A percentile compares a stretch with the other conserved stretches of the same genome.
Evolutionary conservation across 2,329 filamentous ascomycete genomes (phyloP).

Genomic region (Hypomyces rosellus): DNA sequence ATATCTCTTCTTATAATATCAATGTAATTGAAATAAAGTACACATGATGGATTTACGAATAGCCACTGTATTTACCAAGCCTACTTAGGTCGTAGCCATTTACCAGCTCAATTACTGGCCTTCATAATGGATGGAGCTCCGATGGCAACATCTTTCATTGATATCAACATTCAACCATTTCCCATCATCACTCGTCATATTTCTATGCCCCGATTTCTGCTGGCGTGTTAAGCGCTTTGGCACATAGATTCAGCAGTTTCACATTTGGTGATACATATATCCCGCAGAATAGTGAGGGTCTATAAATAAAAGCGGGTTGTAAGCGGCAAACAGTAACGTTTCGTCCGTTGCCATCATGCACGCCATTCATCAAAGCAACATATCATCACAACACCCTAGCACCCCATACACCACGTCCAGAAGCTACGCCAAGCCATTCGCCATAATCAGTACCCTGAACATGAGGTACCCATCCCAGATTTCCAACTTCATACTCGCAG

Average conservation of each 20-base stretch:
- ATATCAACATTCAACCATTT: background rate
- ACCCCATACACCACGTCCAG: constrained; percentile 76
- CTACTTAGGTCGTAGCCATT: too few relatives aligned
- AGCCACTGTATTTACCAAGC: too few relatives aligned
- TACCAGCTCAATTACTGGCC: too few relatives aligned
- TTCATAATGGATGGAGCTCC: background rate
- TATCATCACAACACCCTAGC: constrained; percentile 40
- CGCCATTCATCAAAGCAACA: background rate
- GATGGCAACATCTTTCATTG: background rate
- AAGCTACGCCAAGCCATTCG: constrained; percentile 79
- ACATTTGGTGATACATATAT: constrained; percentile 7
- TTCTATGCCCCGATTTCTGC: constrained; percentile 7
- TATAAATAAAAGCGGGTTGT: constrained; percentile 5
- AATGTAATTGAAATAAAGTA: too few relatives aligned
- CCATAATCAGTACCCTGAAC: constrained; percentile 61
- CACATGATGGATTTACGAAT: too few relatives aligned
- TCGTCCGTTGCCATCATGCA: background rate
- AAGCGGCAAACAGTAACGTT: background rate
- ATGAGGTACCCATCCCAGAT: constrained; percentile 77
- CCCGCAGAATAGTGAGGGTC: constrained; percentile 2
- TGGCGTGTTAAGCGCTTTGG: background rate
- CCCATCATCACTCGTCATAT: constrained; percentile 9
- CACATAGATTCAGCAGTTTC: constrained; percentile 8
- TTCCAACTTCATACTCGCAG: constrained; percentile 81
- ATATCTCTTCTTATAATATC: too few relatives aligned